These are phyloP conservation scores for Penicillium lagena DNA, from an alignment of 495 filamentous ascomycete genomes.

Conservation along the genomic window DNA sequence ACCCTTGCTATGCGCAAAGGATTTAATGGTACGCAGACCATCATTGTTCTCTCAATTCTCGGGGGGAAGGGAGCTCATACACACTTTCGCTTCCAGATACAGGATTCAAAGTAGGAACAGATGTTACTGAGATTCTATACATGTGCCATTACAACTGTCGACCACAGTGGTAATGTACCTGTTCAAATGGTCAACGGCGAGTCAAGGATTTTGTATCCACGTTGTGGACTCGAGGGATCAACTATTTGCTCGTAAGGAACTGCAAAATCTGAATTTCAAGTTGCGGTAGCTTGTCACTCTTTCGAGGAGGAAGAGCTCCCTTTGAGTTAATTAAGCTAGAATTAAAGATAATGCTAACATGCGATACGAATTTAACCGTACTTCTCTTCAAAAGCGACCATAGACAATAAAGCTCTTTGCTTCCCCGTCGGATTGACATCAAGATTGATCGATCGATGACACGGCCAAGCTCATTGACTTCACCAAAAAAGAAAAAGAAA, in stretches of 20 bases:
- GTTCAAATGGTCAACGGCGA: slow-evolving; percentile 27
- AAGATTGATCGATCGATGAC: no score
- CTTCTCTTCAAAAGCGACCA: no score
- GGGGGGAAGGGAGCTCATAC: slow-evolving; percentile 41
- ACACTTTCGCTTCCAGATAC: slow-evolving; percentile 39
- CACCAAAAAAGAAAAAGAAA: no score
- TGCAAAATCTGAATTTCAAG: no score
- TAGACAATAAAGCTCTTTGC: no score
- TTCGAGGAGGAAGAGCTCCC: no score
- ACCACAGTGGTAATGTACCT: slow-evolving; percentile 21
- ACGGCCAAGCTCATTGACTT: no score
- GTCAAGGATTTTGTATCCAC: slow-evolving; percentile 24
- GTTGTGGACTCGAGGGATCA: slow-evolving; percentile 5
- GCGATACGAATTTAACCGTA: no score
- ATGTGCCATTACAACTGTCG: slow-evolving; percentile 34
- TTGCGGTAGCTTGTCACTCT: no score
- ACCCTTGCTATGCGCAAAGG: slow-evolving; percentile 66
- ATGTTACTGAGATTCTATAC: slow-evolving; percentile 42
- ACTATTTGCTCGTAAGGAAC: slow-evolving; percentile 4
- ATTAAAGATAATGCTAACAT: no score
- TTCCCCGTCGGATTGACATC: no score
- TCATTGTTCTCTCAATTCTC: slow-evolving; percentile 56
- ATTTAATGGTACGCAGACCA: slow-evolving; percentile 40
- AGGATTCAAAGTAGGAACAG: slow-evolving; percentile 25
- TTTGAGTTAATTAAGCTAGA: no score